These are phyloP conservation scores for Trichosporon coremiiforme DNA, from an alignment of 1,284 basidiomycete species.

Conservation along the genomic window DNA sequence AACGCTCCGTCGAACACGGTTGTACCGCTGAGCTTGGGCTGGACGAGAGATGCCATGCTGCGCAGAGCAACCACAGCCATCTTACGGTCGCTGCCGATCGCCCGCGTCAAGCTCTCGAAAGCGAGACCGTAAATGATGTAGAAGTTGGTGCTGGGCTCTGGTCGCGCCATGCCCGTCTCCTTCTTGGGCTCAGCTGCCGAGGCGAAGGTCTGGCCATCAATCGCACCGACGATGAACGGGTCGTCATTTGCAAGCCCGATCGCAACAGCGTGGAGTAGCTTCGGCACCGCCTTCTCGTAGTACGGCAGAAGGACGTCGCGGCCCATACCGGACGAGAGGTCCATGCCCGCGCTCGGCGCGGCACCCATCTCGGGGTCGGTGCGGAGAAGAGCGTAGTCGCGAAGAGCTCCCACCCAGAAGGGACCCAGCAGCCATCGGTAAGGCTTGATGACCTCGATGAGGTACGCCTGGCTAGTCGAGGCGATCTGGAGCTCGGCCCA, in stretches of 20 bases:
- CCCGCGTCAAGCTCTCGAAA: conserved; percentile 79
- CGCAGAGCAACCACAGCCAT: conserved; percentile 68
- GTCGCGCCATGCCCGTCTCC: conserved; percentile 51
- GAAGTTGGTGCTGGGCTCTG: conserved; percentile 80
- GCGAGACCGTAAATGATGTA: conserved; percentile 89
- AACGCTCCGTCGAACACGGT: conserved; percentile 76
- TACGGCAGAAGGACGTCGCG: conserved; percentile 92
- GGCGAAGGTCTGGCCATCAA: conserved; percentile 70
- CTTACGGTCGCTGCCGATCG: conserved; percentile 62
- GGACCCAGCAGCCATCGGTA: conserved; percentile 73
- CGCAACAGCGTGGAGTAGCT: conserved; percentile 84
- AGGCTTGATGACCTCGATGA: conserved; percentile 79
- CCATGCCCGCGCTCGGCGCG: conserved; percentile 70
- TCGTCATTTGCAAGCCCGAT: conserved; percentile 74
- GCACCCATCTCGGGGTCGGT: conserved; percentile 80
- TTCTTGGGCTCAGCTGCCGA: conserved; percentile 32
- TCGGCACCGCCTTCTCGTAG: conserved; percentile 79
- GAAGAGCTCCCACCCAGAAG: conserved; percentile 83
- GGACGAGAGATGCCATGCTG: conserved; percentile 75
- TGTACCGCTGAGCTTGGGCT: conserved; percentile 75
- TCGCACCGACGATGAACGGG: conserved; percentile 70
- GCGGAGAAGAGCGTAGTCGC: conserved; percentile 88
- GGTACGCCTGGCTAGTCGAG: conserved; percentile 71
- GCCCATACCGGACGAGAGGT: conserved; percentile 80
- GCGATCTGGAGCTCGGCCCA: conserved; percentile 94